Evolutionary conservation across 2,329 filamentous ascomycete species (phyloP).

Genomic region (Epichloe festucae): DNA sequence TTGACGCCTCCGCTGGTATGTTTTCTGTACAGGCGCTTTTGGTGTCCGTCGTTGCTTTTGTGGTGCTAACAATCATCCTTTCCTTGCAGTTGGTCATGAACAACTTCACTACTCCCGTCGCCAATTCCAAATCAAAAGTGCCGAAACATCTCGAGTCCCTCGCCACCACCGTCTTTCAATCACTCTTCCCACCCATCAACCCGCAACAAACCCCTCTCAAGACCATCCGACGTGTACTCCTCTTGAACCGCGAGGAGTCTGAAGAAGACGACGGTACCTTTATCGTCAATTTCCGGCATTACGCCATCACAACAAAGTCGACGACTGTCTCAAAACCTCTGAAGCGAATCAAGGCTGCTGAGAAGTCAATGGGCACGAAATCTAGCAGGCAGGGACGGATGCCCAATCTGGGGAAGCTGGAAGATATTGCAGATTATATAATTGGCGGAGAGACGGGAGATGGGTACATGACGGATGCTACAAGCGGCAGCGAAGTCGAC

Average conservation of each 20-base stretch:
- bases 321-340: slow-evolving; percentile 77
- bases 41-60: not conserved
- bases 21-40: not conserved
- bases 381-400: slow-evolving; percentile 54
- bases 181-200: slow-evolving; percentile 89
- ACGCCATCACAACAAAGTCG: slow-evolving; percentile 82
- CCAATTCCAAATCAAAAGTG: slow-evolving; percentile 53
- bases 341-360: slow-evolving; percentile 70
- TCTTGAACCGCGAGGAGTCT: slow-evolving; percentile 68
- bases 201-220: slow-evolving; percentile 80
- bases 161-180: slow-evolving; percentile 88
- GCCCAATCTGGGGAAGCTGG: slow-evolving; percentile 79
- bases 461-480: slow-evolving; percentile 73
- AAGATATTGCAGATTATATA: slow-evolving; percentile 91
- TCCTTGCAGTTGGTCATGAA: slow-evolving; percentile 76
- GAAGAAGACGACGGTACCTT: slow-evolving; percentile 55
- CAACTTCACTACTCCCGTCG: slow-evolving; percentile 64
- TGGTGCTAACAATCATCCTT: not conserved
- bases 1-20: slow-evolving; percentile 66
- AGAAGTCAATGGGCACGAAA: slow-evolving; percentile 55
- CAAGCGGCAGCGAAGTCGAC: slow-evolving; percentile 81
- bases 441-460: slow-evolving; percentile 64
- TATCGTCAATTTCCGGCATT: slow-evolving; percentile 80
- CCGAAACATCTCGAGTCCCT: slow-evolving; percentile 90
- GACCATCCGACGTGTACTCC: slow-evolving; percentile 81